Base-by-base conservation (phyloP, 2,329 filamentous ascomycete genomes). In the Elsinoe batatas region DNA sequence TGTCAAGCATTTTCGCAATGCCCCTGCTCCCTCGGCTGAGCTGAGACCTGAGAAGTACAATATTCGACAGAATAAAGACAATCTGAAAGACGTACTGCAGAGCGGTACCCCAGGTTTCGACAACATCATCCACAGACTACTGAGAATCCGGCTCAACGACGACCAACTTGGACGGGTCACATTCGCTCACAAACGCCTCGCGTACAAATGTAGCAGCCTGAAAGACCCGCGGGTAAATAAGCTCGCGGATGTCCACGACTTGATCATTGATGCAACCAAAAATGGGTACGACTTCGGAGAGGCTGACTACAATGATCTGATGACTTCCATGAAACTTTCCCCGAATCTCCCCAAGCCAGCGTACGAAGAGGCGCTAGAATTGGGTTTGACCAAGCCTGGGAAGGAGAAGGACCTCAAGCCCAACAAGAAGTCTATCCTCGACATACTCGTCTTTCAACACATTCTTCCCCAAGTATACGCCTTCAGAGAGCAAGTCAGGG, bases 1-100 rank as follows among this genome's bases (percentile, higher is more conserved):
- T 2, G 84, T 88, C 0, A 62, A 72, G 4, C 81, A 81, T n/a
- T 91, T 91, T 61, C 61, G 64, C 3, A 89, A 87, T 57, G 79
- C 81, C 0, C 71, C 76, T 0, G 68, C 76, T 5, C 79, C 78
- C 0, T 0, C 32, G 64, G 1, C 55, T 67, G 69, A 70, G 0
- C 74, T 80, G 53, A 66, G 84, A 0, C 71, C 77, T 5, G 56
- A 68, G 5, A 58, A 69, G 2, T 75, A 79, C 1, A 76, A 78
- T 11, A 71, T 88, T 6, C 63, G 61, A 0, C 78, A 80, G 53
- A 72, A 79, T 13, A 71, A 62, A 1, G 69, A 68, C 0, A 78
- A 67, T 0, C 76, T 84, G 22, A 44, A 61, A 3, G 74, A 79
- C 0, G 64, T 84, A 1, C 70, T 59, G 30, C 66, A 66, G 40